Conservation (phyloP, 768 basidiomycete genomes). For the Mycena belliarum region DNA sequence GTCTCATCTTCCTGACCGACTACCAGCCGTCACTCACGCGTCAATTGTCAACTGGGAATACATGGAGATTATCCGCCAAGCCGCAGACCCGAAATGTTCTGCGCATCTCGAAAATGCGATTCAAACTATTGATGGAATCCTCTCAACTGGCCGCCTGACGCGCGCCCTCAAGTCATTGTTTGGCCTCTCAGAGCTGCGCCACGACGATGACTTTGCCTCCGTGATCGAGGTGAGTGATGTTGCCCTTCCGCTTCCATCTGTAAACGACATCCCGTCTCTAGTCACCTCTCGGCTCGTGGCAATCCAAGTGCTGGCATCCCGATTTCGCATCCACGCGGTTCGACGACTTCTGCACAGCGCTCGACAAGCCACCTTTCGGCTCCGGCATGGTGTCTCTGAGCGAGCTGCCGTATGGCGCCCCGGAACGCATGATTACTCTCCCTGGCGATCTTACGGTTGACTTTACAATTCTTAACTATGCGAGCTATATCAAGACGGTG, state of each 20-base stretch:
- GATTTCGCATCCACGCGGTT: conserved; percentile 60
- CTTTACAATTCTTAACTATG: conserved; percentile 70
- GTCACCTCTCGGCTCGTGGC: conserved; percentile 73
- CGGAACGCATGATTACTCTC: conserved; percentile 48
- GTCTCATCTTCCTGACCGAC: background rate
- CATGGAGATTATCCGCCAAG: conserved; percentile 76
- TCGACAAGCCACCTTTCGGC: conserved; percentile 48
- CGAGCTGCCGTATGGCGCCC: conserved; percentile 48
- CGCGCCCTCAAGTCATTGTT: conserved; percentile 70
- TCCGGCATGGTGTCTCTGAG: conserved; percentile 29
- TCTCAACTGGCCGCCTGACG: conserved; percentile 49
- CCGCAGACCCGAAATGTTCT: conserved; percentile 65
- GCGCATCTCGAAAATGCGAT: conserved; percentile 58
- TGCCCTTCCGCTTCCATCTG: too few species aligned
- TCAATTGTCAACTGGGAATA: conserved; percentile 83
- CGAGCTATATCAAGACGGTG: conserved; percentile 73
- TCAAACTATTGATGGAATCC: conserved; percentile 59
- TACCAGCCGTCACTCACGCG: conserved; percentile 89
- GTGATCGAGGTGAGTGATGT: conserved; percentile 70
- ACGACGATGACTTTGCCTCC: conserved; percentile 79
- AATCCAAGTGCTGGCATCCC: conserved; percentile 87
- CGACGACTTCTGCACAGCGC: conserved; percentile 64
- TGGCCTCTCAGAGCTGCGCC: conserved; percentile 64
- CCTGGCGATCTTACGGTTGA: conserved; percentile 52
- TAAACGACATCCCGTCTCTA: too few species aligned